Conservation (phyloP, 176 grass and related monocot genomes). For the Rhynchospora breviuscula region DNA sequence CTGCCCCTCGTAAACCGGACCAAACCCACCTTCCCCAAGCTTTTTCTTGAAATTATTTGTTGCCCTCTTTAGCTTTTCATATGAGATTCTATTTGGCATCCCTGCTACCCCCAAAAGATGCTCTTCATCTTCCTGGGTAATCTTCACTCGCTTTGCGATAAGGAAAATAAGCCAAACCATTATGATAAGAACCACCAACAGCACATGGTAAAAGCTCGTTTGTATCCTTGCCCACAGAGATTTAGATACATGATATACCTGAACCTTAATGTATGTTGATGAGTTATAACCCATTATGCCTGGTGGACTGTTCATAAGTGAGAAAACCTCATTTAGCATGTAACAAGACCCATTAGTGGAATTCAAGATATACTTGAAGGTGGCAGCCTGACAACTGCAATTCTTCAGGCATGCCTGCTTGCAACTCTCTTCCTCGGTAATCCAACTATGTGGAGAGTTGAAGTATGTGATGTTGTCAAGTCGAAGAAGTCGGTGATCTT, state of each 20-base stretch:
- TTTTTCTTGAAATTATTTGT: conserved; percentile 75
- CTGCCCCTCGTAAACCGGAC: conserved; percentile 55
- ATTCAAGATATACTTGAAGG: conserved; percentile 48
- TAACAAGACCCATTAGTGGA: conserved; percentile 48
- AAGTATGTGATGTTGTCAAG: conserved; percentile 41
- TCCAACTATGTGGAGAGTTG: conserved; percentile 35
- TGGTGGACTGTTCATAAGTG: conserved; percentile 47
- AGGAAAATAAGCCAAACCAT: conserved; percentile 35
- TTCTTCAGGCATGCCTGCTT: conserved; percentile 57
- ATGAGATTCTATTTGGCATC: conserved; percentile 66
- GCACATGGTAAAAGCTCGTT: conserved; percentile 15
- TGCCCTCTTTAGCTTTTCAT: conserved; percentile 56
- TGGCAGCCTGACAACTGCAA: conserved; percentile 60
- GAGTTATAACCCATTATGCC: conserved; percentile 46
- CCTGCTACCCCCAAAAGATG: conserved; percentile 48
- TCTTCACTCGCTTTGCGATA: conserved; percentile 24
- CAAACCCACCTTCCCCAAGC: conserved; percentile 81
- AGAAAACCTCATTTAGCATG: conserved; percentile 48
- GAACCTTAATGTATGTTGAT: conserved; percentile 74
- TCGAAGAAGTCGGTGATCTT: conserved; percentile 36
- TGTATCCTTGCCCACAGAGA: conserved; percentile 28
- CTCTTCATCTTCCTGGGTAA: conserved; percentile 45
- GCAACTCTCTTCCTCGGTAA: conserved; percentile 59
- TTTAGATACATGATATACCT: conserved; percentile 25
- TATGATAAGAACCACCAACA: conserved; percentile 24